These are phyloP conservation scores for Zymoseptoria brevis DNA, from an alignment of 2,329 filamentous ascomycete species.

Conservation along the genomic window DNA sequence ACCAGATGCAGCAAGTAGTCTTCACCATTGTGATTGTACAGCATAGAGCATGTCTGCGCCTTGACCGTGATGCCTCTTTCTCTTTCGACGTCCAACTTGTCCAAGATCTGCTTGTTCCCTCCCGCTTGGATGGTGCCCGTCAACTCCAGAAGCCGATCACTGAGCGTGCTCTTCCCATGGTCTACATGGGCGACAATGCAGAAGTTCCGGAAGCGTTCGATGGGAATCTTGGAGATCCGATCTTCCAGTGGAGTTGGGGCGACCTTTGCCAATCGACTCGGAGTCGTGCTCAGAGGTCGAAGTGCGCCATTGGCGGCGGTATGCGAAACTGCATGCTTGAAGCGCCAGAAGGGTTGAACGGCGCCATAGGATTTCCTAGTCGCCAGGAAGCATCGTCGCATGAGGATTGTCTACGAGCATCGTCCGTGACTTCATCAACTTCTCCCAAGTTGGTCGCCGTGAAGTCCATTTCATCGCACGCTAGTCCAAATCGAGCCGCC, in stretches of 20 bases:
- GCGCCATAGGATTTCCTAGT: conserved; percentile 16
- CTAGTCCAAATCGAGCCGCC: not conserved
- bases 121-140: conserved; percentile 87
- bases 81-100: conserved; percentile 93
- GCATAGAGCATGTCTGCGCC: conserved; percentile 96
- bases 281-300: conserved; percentile 9
- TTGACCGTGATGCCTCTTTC: conserved; percentile 97
- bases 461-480: not conserved
- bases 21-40: conserved; percentile 75
- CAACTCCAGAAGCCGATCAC: conserved; percentile 82
- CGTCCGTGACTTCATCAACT: not conserved
- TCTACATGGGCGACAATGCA: conserved; percentile 99
- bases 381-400: conserved; percentile 42
- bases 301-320: conserved; percentile 4
- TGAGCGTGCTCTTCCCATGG: conserved; percentile 95
- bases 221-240: conserved; percentile 65
- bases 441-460: not conserved
- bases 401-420: conserved; percentile 24
- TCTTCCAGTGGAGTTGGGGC: conserved; percentile 45
- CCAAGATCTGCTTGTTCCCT: conserved; percentile 87
- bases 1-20: conserved; percentile 94
- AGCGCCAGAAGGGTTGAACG: conserved; percentile 8
- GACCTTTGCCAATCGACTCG: conserved; percentile 8
- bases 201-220: conserved; percentile 82
- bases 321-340: not conserved